Evolutionary conservation across 2,329 filamentous ascomycete species (phyloP).

Genomic region (Claviceps maximensis): DNA sequence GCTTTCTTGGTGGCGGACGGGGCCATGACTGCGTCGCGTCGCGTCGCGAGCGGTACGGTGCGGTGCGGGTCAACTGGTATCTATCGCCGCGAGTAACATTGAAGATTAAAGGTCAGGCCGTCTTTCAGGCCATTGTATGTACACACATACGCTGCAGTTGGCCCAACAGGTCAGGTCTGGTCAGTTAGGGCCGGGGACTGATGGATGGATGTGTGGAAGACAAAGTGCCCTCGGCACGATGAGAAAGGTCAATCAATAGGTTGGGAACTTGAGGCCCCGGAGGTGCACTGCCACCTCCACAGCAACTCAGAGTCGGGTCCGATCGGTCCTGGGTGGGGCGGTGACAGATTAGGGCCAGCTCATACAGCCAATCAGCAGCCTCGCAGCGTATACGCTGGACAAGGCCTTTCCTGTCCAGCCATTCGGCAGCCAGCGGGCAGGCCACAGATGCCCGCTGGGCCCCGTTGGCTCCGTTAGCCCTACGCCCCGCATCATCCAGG

Average conservation of each 20-base stretch:
- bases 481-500: not conserved
- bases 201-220: not conserved
- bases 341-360: not conserved
- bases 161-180: not conserved
- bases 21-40: constrained; percentile 3
- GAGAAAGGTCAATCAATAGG: not conserved
- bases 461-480: not conserved
- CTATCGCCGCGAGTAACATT: not conserved
- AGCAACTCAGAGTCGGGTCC: no score
- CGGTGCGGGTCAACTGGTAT: not conserved
- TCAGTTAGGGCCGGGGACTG: no score
- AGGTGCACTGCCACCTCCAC: constrained; percentile 1
- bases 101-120: not conserved
- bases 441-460: not conserved
- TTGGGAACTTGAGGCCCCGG: not conserved
- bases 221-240: not conserved
- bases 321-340: not conserved
- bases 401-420: not conserved
- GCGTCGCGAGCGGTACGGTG: no score
- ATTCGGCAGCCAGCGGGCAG: not conserved
- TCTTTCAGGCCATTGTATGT: not conserved
- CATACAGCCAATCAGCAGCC: not conserved
- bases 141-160: not conserved
- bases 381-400: not conserved
- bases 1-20: not conserved